Percentiles rank a stretch among this genome's conserved stretches.
Conservation (phyloP, 169 alveolate species). For the Perkinsus marinus region DNA sequence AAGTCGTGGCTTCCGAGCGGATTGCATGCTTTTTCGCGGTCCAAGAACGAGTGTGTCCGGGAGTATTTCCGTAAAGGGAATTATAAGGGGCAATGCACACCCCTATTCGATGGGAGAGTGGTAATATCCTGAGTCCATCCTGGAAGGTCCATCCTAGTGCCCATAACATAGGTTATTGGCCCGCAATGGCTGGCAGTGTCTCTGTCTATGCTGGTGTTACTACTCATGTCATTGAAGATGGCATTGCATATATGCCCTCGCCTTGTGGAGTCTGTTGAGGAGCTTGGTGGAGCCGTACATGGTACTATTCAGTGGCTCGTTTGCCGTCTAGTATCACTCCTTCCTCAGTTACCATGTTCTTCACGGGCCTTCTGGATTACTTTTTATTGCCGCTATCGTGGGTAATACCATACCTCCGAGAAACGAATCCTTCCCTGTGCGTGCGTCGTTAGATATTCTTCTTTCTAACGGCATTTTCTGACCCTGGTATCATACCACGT, state of each 20-base stretch:
- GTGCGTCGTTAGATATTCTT: neutral
- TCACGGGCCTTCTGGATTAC: neutral
- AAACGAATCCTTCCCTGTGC: neutral
- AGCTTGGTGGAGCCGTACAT: neutral
- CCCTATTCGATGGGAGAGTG: neutral
- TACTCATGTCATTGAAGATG: neutral
- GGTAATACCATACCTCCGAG: neutral
- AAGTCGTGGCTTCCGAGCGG: neutral
- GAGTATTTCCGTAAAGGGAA: neutral
- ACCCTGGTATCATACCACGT: constrained; percentile 7
- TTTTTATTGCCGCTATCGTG: neutral
- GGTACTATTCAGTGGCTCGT: neutral
- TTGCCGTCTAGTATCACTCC: neutral
- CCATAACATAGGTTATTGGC: neutral
- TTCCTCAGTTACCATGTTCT: neutral
- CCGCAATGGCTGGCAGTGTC: neutral
- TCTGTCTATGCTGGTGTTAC: neutral
- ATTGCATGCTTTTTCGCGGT: neutral
- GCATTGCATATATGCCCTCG: neutral
- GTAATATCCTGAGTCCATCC: no score
- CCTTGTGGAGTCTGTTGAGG: neutral
- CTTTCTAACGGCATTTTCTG: neutral
- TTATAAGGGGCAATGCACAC: neutral
- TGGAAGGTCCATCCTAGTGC: no score
- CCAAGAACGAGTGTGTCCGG: neutral